Percentiles rank a stretch among this genome's conserved stretches.
phyloP scores from a whole-genome alignment of 805 yeast genomes.

The Spencermartinsiella europaea region DNA sequence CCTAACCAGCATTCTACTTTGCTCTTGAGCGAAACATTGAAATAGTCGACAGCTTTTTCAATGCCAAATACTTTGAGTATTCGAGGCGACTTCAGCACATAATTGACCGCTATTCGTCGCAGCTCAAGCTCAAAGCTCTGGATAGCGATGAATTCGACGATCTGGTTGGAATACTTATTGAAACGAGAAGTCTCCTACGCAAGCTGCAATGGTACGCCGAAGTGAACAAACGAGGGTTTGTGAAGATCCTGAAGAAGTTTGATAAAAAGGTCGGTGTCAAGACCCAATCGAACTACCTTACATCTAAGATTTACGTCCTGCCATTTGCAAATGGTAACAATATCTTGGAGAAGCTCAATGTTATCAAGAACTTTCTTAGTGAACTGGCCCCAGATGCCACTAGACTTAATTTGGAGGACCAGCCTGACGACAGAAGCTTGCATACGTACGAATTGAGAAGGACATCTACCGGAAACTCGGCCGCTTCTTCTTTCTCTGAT shows the following conservation, averaged over 20 bases:
- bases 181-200: slow-evolving; percentile 67
- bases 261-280: slow-evolving; percentile 74
- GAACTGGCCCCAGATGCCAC: slow-evolving; percentile 26
- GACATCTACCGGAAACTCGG: slow-evolving; percentile 1
- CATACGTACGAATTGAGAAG: neutral
- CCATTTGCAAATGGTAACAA: slow-evolving; percentile 73
- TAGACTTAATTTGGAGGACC: neutral
- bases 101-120: slow-evolving; percentile 29
- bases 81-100: slow-evolving; percentile 53
- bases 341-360: slow-evolving; percentile 45
- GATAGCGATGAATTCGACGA: slow-evolving; percentile 59
- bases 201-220: slow-evolving; percentile 94
- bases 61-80: slow-evolving; percentile 67
- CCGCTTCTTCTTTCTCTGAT: slow-evolving; percentile 12
- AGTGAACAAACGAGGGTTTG: slow-evolving; percentile 82
- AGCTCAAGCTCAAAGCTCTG: slow-evolving; percentile 23
- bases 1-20: slow-evolving; percentile 71
- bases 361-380: slow-evolving; percentile 24
- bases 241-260: slow-evolving; percentile 81
- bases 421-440: neutral
- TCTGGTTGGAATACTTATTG: slow-evolving; percentile 61
- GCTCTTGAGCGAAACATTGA: slow-evolving; percentile 77
- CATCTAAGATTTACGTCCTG: slow-evolving; percentile 64
- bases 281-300: slow-evolving; percentile 52
- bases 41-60: slow-evolving; percentile 73